Conservation (phyloP, 139 green algal species). For the Coelastrella sp. region DNA sequence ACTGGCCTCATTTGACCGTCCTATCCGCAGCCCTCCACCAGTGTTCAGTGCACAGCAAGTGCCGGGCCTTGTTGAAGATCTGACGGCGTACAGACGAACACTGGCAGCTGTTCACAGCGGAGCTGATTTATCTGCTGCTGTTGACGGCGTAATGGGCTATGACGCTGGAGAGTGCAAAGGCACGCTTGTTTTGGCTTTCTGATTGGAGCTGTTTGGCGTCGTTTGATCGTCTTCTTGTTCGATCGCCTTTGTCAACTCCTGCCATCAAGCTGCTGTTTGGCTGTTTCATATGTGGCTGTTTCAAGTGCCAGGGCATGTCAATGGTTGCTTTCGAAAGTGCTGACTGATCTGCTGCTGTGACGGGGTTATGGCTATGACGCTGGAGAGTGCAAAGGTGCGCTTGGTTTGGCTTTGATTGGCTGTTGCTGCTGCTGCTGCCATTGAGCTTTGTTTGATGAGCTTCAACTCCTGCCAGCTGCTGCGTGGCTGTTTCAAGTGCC, state of each 20-base stretch:
- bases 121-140: constrained; percentile 71
- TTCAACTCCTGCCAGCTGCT: not conserved
- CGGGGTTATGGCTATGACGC: constrained; percentile 82
- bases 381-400: constrained; percentile 57
- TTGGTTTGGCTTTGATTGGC: not conserved
- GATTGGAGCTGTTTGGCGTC: too few relatives aligned
- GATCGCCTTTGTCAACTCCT: too few relatives aligned
- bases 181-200: not conserved
- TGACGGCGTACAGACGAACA: constrained; percentile 67
- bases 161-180: constrained; percentile 60
- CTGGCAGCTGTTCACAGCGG: constrained; percentile 78
- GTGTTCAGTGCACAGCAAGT: constrained; percentile 58
- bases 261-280: not conserved
- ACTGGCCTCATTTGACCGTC: constrained; percentile 75
- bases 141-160: constrained; percentile 84
- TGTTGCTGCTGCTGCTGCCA: too few relatives aligned
- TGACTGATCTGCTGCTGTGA: constrained; percentile 69
- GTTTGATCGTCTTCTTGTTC: too few relatives aligned
- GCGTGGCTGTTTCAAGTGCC: constrained; percentile 42
- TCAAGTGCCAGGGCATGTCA: constrained; percentile 61
- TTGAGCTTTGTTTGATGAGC: too few relatives aligned
- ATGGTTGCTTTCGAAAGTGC: constrained; percentile 77
- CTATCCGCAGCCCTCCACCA: constrained; percentile 69
- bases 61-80: constrained; percentile 66
- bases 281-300: not conserved